Base-by-base conservation (phyloP, 768 basidiomycete genomes). In the Lactarius akahatsu region DNA sequence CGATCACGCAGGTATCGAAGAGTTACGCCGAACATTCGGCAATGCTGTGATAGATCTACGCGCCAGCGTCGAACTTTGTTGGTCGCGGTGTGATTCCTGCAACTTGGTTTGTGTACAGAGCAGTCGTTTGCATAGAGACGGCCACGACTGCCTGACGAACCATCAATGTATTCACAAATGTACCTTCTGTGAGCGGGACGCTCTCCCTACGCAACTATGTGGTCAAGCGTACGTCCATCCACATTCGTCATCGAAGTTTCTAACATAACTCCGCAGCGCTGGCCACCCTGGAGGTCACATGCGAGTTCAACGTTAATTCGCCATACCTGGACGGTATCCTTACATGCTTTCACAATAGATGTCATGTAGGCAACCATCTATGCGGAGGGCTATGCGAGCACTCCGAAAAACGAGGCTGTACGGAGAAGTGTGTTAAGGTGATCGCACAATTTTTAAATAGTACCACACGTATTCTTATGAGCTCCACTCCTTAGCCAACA, bases 311-410 rank as follows among this genome's bases (percentile, higher is more conserved):
- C 5, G 0, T 26, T 20, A 18, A 2, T 30, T 20, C 4, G 28
- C 38, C 13, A 34, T 55, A 18, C 32, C 30, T 34, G 1, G 1
- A 11, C 11, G n/a, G 13, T 3, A 26, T 26, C 6, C 50, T 26
- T 3, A 52, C 50, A 10, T 13, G 5, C n/a, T 13, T 40, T 52
- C 32, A 34, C 30, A 11, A 9, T 62, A 88, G 86, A 65, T 88
- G 86, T 68, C 73, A 78, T 0, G 38, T 58, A 15, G 38, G 57
- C 36, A 69, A 73, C 34, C 82, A 88, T 74, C 69, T 86, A 2
- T 88, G 86, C 55, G 87, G 85, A 18, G 75, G 81, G 56, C 70
- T 73, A 8, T 88, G 87, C 71, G 71, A 72, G 38, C 76, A 85
- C 18, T 70, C 71, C 10, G 81, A 78, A 38, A 82, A 78, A 61